Percentiles rank a stretch among this genome's conserved stretches.
phyloP scores from a whole-genome alignment of 1,139 yeast species.

The Diutina neorugosa region DNA sequence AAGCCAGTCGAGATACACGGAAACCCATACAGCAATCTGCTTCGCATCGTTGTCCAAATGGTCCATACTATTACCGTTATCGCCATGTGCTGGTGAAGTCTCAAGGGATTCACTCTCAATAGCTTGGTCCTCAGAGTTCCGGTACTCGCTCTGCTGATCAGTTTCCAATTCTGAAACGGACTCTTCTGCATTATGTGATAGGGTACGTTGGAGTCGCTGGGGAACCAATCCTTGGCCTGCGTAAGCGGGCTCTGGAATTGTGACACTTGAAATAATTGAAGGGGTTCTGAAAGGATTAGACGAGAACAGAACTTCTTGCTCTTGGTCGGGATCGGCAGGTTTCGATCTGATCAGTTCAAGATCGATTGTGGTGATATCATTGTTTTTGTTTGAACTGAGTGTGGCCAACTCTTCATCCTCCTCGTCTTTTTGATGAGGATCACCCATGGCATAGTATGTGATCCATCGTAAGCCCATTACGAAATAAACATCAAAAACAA shows the following conservation, averaged over 20 bases:
- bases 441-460: conserved; percentile 12
- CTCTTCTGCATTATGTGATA: neutral
- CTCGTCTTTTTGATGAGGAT: conserved; percentile 8
- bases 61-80: neutral
- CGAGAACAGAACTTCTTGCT: neutral
- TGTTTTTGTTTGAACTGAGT: conserved; percentile 5
- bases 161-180: neutral
- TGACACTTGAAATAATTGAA: neutral
- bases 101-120: neutral
- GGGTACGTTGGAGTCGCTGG: neutral
- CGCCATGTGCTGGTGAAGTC: neutral
- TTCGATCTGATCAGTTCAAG: conserved; percentile 11
- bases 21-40: conserved; percentile 25
- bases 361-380: conserved; percentile 28
- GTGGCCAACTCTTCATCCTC: conserved; percentile 6
- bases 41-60: conserved; percentile 7
- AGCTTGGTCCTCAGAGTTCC: neutral
- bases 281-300: neutral
- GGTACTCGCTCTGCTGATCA: neutral
- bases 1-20: conserved; percentile 44
- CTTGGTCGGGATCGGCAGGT: neutral
- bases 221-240: neutral
- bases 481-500: conserved; percentile 31
- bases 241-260: neutral
- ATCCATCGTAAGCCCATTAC: conserved; percentile 19